Evolutionary conservation across 257 asterid species (phyloP).

Genomic region (Lantana camara): DNA sequence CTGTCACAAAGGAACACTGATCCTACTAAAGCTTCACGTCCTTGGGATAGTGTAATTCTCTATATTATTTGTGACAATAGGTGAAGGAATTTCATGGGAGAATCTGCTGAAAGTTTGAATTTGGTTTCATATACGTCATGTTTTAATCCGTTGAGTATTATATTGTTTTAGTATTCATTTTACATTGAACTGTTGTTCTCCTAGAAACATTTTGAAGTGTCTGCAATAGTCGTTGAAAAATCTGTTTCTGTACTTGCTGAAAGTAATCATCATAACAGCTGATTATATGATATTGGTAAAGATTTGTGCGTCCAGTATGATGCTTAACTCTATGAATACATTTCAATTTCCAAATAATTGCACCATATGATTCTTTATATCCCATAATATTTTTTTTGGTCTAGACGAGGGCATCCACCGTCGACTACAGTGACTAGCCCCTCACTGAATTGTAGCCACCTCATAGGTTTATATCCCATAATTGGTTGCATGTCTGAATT

Average conservation of each 20-base stretch:
- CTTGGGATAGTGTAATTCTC: constrained; percentile 88
- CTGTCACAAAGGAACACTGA: constrained; percentile 81
- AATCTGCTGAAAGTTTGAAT: constrained; percentile 22
- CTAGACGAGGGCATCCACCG: too few species aligned
- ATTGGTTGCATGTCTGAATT: background rate
- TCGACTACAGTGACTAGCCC: too few species aligned
- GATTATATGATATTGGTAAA: constrained; percentile 2
- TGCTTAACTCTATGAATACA: constrained; percentile 10
- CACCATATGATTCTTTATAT: background rate
- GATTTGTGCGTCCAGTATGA: constrained; percentile 12
- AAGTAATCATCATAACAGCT: background rate
- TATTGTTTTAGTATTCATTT: constrained; percentile 2
- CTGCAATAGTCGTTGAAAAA: constrained; percentile 1
- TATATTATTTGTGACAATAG: constrained; percentile 13
- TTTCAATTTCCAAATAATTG: constrained; percentile 6
- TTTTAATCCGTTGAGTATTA: constrained; percentile 5
- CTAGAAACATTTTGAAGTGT: background rate
- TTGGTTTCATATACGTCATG: constrained; percentile 7
- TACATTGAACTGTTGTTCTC: constrained; percentile 3
- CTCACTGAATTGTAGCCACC: too few species aligned
- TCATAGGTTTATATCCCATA: too few species aligned
- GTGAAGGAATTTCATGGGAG: constrained; percentile 21
- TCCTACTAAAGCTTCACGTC: constrained; percentile 94
- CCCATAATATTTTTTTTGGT: too few species aligned
- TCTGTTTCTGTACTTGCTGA: background rate